phyloP scores from a whole-genome alignment of 352 stramenopile species.

The Saprolegnia parasitica region DNA sequence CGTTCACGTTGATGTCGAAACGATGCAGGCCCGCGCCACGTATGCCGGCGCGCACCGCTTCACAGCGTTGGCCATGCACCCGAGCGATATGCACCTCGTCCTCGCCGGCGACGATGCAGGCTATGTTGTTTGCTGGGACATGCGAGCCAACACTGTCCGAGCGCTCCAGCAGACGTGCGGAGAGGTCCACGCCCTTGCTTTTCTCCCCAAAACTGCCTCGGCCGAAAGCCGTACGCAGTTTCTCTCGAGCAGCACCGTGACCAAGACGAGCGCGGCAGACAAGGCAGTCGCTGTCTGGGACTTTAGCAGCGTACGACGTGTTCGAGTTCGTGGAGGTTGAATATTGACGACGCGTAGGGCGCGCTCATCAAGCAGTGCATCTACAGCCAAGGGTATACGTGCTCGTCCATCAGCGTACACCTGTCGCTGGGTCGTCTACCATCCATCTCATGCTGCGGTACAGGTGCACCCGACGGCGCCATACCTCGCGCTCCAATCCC shows the following conservation, averaged over 20 bases:
- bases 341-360: neutral
- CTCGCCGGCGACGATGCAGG: neutral
- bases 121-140: neutral
- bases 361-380: neutral
- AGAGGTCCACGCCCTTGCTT: neutral
- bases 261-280: slow-evolving; percentile 6
- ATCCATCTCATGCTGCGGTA: too few relatives aligned
- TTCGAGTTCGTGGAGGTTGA: neutral
- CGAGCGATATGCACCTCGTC: neutral
- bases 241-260: slow-evolving; percentile 8
- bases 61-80: slow-evolving; percentile 1
- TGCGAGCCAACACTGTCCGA: neutral
- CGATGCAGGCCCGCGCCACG: neutral
- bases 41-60: neutral
- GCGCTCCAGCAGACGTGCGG: neutral
- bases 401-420: neutral
- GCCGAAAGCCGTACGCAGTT: neutral
- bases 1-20: neutral
- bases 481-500: neutral
- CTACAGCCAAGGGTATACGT: slow-evolving; percentile 2
- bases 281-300: slow-evolving; percentile 6
- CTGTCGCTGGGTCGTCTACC: too few relatives aligned
- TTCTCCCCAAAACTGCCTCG: neutral
- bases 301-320: neutral
- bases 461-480: neutral